phyloP scores from a whole-genome alignment of 495 filamentous ascomycete species.

The Parathielavia appendiculata region DNA sequence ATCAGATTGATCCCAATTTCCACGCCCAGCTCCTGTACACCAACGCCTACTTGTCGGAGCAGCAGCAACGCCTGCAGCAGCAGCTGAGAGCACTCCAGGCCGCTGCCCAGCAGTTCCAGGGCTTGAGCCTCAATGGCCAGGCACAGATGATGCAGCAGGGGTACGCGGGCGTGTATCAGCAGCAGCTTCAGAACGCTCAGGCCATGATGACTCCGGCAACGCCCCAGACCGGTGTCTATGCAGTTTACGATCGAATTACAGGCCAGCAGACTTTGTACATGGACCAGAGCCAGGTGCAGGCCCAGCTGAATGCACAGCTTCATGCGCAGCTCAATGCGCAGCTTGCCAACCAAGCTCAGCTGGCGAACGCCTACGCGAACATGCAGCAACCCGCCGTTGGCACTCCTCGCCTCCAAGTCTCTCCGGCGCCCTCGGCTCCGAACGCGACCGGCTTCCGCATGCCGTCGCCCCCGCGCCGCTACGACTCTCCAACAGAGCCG shows the following conservation, averaged over 20 bases:
- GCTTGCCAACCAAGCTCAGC: slow-evolving; percentile 30
- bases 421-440: slow-evolving; percentile 59
- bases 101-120: slow-evolving; percentile 71
- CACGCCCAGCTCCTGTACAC: slow-evolving; percentile 80
- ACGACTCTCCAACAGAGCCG: slow-evolving; percentile 53
- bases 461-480: slow-evolving; percentile 65
- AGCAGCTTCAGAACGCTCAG: slow-evolving; percentile 56
- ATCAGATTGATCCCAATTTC: slow-evolving; percentile 72
- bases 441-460: slow-evolving; percentile 51
- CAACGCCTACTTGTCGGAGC: slow-evolving; percentile 78
- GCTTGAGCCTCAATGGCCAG: slow-evolving; percentile 54
- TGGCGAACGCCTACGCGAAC: slow-evolving; percentile 23
- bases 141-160: slow-evolving; percentile 40
- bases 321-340: slow-evolving; percentile 40
- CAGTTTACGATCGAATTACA: slow-evolving; percentile 75
- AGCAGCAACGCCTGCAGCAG: slow-evolving; percentile 75
- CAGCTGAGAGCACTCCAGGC: slow-evolving; percentile 54
- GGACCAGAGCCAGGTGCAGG: slow-evolving; percentile 47
- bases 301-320: slow-evolving; percentile 29
- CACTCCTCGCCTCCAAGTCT: slow-evolving; percentile 67
- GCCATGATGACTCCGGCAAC: slow-evolving; percentile 52
- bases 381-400: slow-evolving; percentile 39
- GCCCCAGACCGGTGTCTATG: slow-evolving; percentile 58
- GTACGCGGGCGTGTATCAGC: slow-evolving; percentile 45
- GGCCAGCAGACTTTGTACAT: slow-evolving; percentile 67